These are phyloP conservation scores for Metroxylon sagu DNA, from an alignment of 176 grass and related monocot genomes.

Conservation along the genomic window DNA sequence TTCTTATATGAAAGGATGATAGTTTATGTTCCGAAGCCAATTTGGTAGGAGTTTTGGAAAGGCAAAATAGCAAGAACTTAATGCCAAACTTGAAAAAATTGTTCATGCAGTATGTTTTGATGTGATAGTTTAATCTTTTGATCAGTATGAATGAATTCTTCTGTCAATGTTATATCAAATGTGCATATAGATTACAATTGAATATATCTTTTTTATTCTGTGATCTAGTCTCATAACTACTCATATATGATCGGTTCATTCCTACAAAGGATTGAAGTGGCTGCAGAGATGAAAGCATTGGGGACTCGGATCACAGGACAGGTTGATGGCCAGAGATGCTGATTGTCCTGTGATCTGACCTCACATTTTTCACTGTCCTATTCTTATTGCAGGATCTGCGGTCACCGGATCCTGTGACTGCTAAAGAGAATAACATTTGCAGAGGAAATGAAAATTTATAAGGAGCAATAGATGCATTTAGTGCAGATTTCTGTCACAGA, in stretches of 20 bases:
- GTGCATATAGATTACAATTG: background rate
- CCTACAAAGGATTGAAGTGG: conserved; percentile 25
- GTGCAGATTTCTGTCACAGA: too few relatives aligned
- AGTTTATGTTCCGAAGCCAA: conserved; percentile 31
- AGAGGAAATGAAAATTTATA: too few relatives aligned
- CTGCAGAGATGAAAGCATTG: conserved; percentile 9
- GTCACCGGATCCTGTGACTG: too few relatives aligned
- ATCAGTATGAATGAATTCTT: background rate
- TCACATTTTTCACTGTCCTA: too few relatives aligned
- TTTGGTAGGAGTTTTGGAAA: conserved; percentile 5
- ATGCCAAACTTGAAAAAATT: conserved; percentile 33
- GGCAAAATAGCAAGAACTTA: conserved; percentile 30
- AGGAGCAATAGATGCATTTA: too few relatives aligned
- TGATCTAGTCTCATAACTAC: conserved; percentile 31
- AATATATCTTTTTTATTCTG: background rate
- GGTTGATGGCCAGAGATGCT: background rate
- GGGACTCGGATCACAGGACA: background rate
- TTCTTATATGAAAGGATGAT: conserved; percentile 31
- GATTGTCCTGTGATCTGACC: too few relatives aligned
- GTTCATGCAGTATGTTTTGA: conserved; percentile 32
- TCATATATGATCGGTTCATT: conserved; percentile 16
- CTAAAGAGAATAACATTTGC: too few relatives aligned
- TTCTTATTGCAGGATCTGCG: too few relatives aligned
- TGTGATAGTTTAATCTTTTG: background rate
- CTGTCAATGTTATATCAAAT: background rate